phyloP scores from a whole-genome alignment of 2,329 filamentous ascomycete genomes.

The Coniochaeta prunicola region DNA sequence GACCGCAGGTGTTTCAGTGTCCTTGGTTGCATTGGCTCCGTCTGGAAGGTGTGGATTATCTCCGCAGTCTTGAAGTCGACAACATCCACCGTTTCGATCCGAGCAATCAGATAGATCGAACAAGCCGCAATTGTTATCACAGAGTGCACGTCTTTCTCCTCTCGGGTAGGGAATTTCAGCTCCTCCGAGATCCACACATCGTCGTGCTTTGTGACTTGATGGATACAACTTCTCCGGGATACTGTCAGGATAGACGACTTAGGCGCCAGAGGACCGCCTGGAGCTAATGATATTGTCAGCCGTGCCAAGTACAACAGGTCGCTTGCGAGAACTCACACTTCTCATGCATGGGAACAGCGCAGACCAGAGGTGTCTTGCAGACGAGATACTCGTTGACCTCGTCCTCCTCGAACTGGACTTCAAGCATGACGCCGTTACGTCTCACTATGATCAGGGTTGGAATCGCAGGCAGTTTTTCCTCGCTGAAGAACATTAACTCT shows the following conservation, averaged over 20 bases:
- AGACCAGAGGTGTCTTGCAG: slow-evolving; percentile 45
- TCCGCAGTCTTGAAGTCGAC: slow-evolving; percentile 51
- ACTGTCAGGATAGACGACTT: slow-evolving; percentile 35
- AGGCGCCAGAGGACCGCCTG: slow-evolving; percentile 11
- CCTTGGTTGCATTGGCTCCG: slow-evolving; percentile 49
- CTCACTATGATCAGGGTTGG: slow-evolving; percentile 54
- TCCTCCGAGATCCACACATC: slow-evolving; percentile 43
- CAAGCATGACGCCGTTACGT: slow-evolving; percentile 55
- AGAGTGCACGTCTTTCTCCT: slow-evolving; percentile 41
- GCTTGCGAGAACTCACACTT: slow-evolving; percentile 28
- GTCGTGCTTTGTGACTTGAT: slow-evolving; percentile 34
- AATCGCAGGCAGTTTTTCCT: slow-evolving; percentile 27
- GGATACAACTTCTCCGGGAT: slow-evolving; percentile 42
- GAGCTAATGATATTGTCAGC: slow-evolving; percentile 9
- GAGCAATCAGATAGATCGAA: slow-evolving; percentile 53
- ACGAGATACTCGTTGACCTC: slow-evolving; percentile 36
- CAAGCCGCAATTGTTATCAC: slow-evolving; percentile 53
- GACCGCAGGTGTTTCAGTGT: slow-evolving; percentile 56
- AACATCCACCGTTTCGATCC: slow-evolving; percentile 47
- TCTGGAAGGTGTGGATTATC: slow-evolving; percentile 55
- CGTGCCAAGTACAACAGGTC: background rate
- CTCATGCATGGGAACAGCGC: slow-evolving; percentile 37
- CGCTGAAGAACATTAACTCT: slow-evolving; percentile 55
- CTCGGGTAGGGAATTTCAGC: slow-evolving; percentile 30
- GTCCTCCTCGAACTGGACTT: slow-evolving; percentile 42